phyloP scores from a whole-genome alignment of 352 stramenopile species.

The Phytophthora sp. region DNA sequence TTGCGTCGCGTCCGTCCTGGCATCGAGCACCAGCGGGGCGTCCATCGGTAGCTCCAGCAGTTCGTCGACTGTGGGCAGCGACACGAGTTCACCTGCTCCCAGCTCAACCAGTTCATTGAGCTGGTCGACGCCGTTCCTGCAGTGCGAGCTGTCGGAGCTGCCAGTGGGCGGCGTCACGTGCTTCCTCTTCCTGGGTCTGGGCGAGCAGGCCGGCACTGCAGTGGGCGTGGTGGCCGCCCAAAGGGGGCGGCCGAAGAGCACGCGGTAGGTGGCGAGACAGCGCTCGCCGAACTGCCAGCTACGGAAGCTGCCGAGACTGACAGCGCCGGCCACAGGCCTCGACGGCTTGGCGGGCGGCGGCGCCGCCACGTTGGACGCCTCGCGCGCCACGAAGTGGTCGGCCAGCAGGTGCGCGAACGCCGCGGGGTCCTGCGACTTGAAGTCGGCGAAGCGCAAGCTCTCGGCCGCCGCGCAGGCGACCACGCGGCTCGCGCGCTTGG shows the following conservation, averaged over 20 bases:
- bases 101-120: not conserved
- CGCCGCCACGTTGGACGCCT: not conserved
- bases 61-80: constrained; percentile 25
- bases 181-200: constrained; percentile 26
- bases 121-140: constrained; percentile 11
- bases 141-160: constrained; percentile 21
- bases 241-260: constrained; percentile 48
- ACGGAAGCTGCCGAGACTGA: constrained; percentile 18
- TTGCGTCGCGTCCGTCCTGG: not conserved
- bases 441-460: constrained; percentile 13
- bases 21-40: constrained; percentile 19
- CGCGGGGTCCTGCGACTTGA: constrained; percentile 22
- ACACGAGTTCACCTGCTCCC: constrained; percentile 11
- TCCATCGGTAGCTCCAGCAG: constrained; percentile 31
- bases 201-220: not conserved
- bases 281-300: constrained; percentile 35
- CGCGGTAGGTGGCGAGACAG: constrained; percentile 53
- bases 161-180: constrained; percentile 24
- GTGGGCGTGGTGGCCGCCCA: constrained; percentile 8
- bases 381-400: constrained; percentile 33
- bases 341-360: not conserved
- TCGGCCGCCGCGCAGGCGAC: not conserved
- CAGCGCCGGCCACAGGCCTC: constrained; percentile 33
- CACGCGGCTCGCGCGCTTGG: constrained; percentile 15
- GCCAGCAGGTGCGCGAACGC: constrained; percentile 32